Percentiles rank a stretch among this genome's conserved stretches.
Conservation (phyloP, 495 filamentous ascomycete genomes). For the Neurospora pannonica region DNA sequence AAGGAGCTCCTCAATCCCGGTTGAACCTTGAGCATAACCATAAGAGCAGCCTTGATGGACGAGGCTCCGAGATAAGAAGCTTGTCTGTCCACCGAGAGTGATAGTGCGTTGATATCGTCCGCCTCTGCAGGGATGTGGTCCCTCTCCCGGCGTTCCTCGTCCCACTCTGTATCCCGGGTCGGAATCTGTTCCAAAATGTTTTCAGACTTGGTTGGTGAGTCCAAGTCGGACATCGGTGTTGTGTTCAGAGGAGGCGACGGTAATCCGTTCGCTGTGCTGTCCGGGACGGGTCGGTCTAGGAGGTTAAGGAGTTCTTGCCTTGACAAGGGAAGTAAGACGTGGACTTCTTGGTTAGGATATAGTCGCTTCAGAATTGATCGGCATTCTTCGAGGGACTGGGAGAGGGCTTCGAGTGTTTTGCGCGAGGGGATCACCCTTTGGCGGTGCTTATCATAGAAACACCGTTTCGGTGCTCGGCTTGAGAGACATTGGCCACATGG, state of each 20-base stretch:
- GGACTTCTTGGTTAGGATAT: conserved; percentile 44
- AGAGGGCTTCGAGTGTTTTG: conserved; percentile 49
- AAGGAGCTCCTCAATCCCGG: conserved; percentile 54
- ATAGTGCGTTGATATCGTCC: conserved; percentile 74
- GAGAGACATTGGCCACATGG: conserved; percentile 50
- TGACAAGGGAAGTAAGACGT: conserved; percentile 40
- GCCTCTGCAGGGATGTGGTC: conserved; percentile 59
- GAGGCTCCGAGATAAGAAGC: conserved; percentile 76
- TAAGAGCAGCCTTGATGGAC: conserved; percentile 69
- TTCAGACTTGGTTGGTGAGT: conserved; percentile 35
- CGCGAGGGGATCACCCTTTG: conserved; percentile 49
- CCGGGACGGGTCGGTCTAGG: conserved; percentile 35
- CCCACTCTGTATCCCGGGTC: conserved; percentile 45
- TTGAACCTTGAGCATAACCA: conserved; percentile 70
- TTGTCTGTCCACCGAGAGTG: conserved; percentile 59
- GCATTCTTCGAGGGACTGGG: conserved; percentile 49
- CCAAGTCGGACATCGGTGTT: conserved; percentile 32
- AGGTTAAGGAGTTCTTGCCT: conserved; percentile 42
- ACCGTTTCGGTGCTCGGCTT: conserved; percentile 46
- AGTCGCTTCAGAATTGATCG: conserved; percentile 45
- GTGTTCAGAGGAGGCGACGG: conserved; percentile 36
- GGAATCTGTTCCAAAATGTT: conserved; percentile 49
- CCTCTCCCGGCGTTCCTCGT: conserved; percentile 43
- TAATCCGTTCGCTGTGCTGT: conserved; percentile 29
- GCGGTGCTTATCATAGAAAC: conserved; percentile 52